Base-by-base conservation (phyloP, 2,329 filamentous ascomycete genomes). In the Lecanoromycetidae sp. region DNA sequence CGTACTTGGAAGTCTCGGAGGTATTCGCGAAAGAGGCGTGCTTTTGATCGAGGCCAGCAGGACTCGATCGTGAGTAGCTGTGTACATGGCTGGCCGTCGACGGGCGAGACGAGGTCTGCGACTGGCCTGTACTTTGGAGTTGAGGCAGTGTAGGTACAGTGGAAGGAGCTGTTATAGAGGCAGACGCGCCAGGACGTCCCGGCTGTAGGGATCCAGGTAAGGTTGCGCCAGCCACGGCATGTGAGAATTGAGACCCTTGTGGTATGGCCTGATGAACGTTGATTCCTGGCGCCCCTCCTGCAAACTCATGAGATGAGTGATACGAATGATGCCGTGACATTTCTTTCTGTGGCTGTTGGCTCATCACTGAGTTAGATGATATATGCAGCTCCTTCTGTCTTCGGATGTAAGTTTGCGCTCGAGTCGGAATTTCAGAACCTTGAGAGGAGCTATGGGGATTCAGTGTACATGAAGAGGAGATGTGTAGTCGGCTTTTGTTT, bases 11-110 rank as follows among this genome's bases (percentile, higher is more conserved):
- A 46, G 76, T 75, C 27, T 77, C 74, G 23, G 83, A 79, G 2
- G 84, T 87, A 43, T 79, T 68, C 46, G 70, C 72, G 58, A 77
- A 78, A 42, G 76, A 73, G 54, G 77, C 75, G 63, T 80, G 80
- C 60, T 76, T 76, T 53, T 67, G 67, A 50, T 79, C 70, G 57
- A 75, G 61, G 33, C 72, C 75, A 36, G 81, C 79, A 42, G 87
- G 87, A 64, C 87, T 94, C 48, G 87, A 91, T 57, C 85, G 77
- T 39, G 88, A 88, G 66, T 94, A 90, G 60, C 72, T 76, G 62
- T 90, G 85, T 13, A 82, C 74, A 61, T 75, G 69, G 63, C 68
- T 77, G 58, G 84, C 69, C 35, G 74, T 75, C 46, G 79, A 74
- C 19, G 82, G 76, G 60, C 83, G 80, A 40, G 79, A 76, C 35